These are phyloP conservation scores for Exophiala alcalophila DNA, from an alignment of 2,329 filamentous ascomycete genomes.

Conservation along the genomic window DNA sequence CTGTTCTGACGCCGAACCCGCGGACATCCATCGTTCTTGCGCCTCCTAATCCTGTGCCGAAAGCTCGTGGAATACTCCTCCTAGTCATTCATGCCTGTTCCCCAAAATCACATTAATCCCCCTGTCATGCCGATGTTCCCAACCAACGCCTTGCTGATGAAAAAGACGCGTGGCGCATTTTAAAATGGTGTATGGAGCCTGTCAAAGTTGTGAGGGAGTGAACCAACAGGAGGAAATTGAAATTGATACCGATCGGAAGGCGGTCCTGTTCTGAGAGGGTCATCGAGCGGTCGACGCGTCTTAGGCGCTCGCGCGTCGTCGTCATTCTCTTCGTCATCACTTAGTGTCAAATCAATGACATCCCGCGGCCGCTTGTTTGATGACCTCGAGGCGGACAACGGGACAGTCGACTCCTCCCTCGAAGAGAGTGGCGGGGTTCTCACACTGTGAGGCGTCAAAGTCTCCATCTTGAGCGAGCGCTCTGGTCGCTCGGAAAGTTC, in stretches of 20 bases:
- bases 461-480: constrained; percentile 32
- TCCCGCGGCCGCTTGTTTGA: constrained; percentile 47
- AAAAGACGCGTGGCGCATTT: neutral
- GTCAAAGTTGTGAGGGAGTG: constrained; percentile 11
- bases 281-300: constrained; percentile 1
- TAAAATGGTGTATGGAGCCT: constrained; percentile 15
- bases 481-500: constrained; percentile 45
- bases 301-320: constrained; percentile 7
- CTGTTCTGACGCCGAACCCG: too few relatives aligned
- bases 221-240: constrained; percentile 15
- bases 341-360: constrained; percentile 56
- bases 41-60: too few relatives aligned
- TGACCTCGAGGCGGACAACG: constrained; percentile 14
- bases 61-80: too few relatives aligned
- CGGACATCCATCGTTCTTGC: too few relatives aligned
- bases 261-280: constrained; percentile 7
- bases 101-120: neutral
- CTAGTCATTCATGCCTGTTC: neutral
- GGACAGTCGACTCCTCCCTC: constrained; percentile 32
- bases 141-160: constrained; percentile 19
- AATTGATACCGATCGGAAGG: constrained; percentile 18
- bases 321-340: constrained; percentile 50
- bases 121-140: neutral
- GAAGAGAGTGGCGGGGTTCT: constrained; percentile 33
- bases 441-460: constrained; percentile 37